Percentiles rank a stretch among this genome's conserved stretches.
Conservation (phyloP, 2,329 filamentous ascomycete species). For the Pyrenophora seminiperda region DNA sequence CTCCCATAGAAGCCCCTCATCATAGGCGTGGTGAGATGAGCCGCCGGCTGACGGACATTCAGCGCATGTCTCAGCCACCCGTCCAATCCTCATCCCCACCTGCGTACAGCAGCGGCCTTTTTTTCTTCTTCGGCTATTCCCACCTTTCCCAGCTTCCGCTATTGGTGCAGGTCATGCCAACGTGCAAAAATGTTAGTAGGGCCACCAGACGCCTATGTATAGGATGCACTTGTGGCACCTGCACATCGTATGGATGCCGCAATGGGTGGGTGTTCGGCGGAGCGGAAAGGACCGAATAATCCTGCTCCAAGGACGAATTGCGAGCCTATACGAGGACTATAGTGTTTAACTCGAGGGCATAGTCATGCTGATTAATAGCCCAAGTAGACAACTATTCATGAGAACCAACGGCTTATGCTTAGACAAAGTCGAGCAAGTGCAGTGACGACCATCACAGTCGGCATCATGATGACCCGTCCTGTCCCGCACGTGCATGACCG, state of each 20-base stretch:
- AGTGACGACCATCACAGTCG: background rate
- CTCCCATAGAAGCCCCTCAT: too few species aligned
- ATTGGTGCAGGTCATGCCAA: background rate
- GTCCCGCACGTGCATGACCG: background rate
- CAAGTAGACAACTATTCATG: too few species aligned
- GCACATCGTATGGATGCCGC: constrained; percentile 4
- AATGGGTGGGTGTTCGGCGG: constrained; percentile 1
- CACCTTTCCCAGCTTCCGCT: background rate
- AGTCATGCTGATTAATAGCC: too few species aligned
- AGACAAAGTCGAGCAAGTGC: background rate
- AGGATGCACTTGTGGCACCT: constrained; percentile 11
- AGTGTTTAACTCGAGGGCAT: too few species aligned
- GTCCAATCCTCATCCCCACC: background rate
- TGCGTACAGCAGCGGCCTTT: constrained; percentile 4
- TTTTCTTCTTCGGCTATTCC: background rate
- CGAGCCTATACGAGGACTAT: too few species aligned
- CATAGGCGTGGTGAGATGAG: too few species aligned
- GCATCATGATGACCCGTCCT: background rate
- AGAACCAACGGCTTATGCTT: too few species aligned
- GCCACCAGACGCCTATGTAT: constrained; percentile 9
- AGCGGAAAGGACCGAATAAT: background rate
- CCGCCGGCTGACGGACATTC: too few species aligned
- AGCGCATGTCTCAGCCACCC: constrained; percentile 1
- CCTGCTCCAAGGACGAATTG: background rate
- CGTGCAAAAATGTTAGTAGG: background rate